Percentiles rank a stretch among this genome's conserved stretches.
These are phyloP conservation scores for Amyloporia xantha DNA, from an alignment of 768 basidiomycete species.

Conservation along the genomic window DNA sequence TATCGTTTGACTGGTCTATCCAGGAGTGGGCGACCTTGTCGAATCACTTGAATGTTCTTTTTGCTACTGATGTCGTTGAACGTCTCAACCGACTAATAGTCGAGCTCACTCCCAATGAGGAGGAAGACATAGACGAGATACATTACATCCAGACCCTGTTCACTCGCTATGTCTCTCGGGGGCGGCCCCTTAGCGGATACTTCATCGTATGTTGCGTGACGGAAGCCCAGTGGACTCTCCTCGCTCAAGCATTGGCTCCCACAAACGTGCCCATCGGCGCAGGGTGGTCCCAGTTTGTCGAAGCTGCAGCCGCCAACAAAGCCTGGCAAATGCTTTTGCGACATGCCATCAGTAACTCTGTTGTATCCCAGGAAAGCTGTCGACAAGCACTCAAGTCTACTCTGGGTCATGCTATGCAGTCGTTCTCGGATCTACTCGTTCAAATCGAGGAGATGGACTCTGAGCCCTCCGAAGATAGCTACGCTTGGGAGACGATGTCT, in stretches of 20 bases:
- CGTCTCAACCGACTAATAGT: conserved; percentile 63
- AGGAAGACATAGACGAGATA: conserved; percentile 44
- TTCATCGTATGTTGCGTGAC: conserved; percentile 87
- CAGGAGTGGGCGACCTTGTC: conserved; percentile 58
- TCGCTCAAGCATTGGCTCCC: conserved; percentile 60
- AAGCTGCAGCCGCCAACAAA: conserved; percentile 79
- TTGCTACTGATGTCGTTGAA: conserved; percentile 61
- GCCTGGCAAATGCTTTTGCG: conserved; percentile 71
- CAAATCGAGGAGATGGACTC: conserved; percentile 81
- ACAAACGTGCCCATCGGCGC: conserved; percentile 8
- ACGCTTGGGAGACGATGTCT: conserved; percentile 89
- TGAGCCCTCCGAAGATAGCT: conserved; percentile 78
- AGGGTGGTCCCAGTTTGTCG: conserved; percentile 32
- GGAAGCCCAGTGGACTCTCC: conserved; percentile 79
- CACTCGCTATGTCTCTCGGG: conserved; percentile 66
- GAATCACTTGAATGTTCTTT: conserved; percentile 48
- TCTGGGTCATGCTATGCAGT: conserved; percentile 59
- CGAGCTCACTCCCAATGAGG: conserved; percentile 51
- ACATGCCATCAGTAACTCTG: conserved; percentile 37
- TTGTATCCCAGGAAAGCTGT: conserved; percentile 26
- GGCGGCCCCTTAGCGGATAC: conserved; percentile 78
- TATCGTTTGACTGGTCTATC: conserved; percentile 66
- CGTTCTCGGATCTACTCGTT: conserved; percentile 67
- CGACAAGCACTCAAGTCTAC: conserved; percentile 36
- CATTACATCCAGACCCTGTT: conserved; percentile 64